phyloP scores from a whole-genome alignment of 495 filamentous ascomycete genomes.

The Amphirosellinia nigrospora region DNA sequence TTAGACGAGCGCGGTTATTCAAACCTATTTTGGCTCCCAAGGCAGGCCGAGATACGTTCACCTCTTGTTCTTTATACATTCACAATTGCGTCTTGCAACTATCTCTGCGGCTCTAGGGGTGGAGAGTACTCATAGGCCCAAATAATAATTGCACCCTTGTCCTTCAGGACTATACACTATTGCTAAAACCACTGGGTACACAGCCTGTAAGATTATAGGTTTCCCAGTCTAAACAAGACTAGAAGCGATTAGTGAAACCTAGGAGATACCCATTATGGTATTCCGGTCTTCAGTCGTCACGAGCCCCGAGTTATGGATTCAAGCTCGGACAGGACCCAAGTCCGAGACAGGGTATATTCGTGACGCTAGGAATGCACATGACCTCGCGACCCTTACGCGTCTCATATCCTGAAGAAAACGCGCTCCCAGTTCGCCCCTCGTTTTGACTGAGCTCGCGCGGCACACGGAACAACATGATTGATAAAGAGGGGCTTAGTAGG shows the following conservation, averaged over 20 bases:
- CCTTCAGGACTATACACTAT: too few relatives aligned
- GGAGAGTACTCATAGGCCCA: too few relatives aligned
- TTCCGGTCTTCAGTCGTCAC: neutral
- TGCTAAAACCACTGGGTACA: too few relatives aligned
- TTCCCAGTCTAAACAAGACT: neutral
- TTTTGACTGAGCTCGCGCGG: neutral
- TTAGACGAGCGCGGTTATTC: too few relatives aligned
- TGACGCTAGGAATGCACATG: neutral
- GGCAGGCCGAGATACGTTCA: too few relatives aligned
- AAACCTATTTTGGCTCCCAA: too few relatives aligned
- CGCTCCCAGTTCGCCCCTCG: neutral
- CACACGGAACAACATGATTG: neutral
- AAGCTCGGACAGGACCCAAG: conserved; percentile 8
- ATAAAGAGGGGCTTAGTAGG: neutral
- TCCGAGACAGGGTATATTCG: neutral
- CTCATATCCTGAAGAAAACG: neutral
- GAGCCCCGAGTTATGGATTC: conserved; percentile 2
- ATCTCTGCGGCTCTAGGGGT: too few relatives aligned
- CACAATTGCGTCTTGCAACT: too few relatives aligned
- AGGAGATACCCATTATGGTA: too few relatives aligned
- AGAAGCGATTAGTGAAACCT: neutral
- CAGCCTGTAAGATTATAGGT: neutral
- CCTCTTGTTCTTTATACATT: too few relatives aligned
- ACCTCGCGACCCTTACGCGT: conserved; percentile 8
- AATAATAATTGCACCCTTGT: too few relatives aligned